Evolutionary conservation across 1,284 basidiomycete species (phyloP), one percentile per base, ranked within the genome.

Genomic region (Coniophora puteana): DNA sequence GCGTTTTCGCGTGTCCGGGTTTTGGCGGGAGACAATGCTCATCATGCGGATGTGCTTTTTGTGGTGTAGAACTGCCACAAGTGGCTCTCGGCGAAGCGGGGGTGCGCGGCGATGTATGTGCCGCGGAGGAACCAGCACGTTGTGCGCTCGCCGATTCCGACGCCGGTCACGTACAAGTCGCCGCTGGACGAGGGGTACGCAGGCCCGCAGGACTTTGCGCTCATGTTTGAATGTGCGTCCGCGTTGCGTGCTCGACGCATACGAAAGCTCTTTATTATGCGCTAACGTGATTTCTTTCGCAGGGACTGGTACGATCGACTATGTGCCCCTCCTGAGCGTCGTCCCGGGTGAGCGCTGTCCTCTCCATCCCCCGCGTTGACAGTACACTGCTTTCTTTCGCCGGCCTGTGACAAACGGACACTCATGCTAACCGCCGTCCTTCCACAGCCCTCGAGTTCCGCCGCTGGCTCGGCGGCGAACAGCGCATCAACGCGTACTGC

Each of bases 401-500:
- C n/a, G n/a, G n/a, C n/a, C n/a, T n/a, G n/a, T n/a, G n/a, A n/a
- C n/a, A n/a, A n/a, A n/a, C n/a, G n/a, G n/a, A n/a, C n/a, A n/a
- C n/a, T n/a, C 14, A 8, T 10, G 33, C n/a, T 8, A 8, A 25
- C 50, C 41, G 17, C 45, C 60, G 39, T 57, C 52, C 12, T 33
- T 36, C 32, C 25, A 2, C 41, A 78, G 91, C 91, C 0, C 59
- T 94, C 8, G 74, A 83, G 31, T 94, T 93, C 66, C 75, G 92
- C 21, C 55, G 78, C 37, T 84, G 80, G 75, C 68, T 94, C 16
- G 93, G 92, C 1, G 93, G 93, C 2, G 93, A 95, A 63, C 66
- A 74, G 12, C 74, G 74, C 42, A 92, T 94, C 47, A 82, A 84
- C 54, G 69, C 65, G 4, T 91, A 94, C 61, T 89, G 80, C 52